Conservation (phyloP, 2,329 filamentous ascomycete species). For the Fusarium sp. region DNA sequence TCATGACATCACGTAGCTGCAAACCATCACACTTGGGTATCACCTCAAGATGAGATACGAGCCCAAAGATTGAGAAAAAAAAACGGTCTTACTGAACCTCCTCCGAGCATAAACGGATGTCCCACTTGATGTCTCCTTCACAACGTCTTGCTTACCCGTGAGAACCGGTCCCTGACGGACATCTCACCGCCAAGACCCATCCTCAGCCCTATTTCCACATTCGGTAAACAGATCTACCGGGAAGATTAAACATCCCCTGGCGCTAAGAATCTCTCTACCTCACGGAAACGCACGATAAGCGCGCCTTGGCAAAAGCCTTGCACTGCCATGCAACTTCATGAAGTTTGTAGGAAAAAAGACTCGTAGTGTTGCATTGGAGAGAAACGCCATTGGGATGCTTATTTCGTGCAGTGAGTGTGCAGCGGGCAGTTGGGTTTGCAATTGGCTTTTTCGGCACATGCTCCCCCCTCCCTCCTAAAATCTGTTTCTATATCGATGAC, state of each 20-base stretch:
- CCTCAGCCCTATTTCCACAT: slow-evolving; percentile 26
- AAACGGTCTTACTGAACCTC: neutral
- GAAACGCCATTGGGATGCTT: neutral
- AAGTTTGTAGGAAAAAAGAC: neutral
- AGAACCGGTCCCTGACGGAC: neutral
- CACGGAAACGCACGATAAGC: neutral
- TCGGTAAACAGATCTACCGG: neutral
- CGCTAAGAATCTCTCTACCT: neutral
- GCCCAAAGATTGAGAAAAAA: neutral
- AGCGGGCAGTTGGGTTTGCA: neutral
- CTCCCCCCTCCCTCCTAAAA: neutral
- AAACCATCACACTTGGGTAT: neutral
- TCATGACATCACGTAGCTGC: neutral
- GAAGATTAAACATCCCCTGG: neutral
- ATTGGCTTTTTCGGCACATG: slow-evolving; percentile 1
- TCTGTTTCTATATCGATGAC: slow-evolving; percentile 1
- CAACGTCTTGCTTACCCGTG: neutral
- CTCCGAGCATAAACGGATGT: neutral
- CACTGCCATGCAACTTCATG: neutral
- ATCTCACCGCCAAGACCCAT: neutral
- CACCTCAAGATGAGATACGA: neutral
- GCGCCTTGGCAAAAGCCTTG: neutral
- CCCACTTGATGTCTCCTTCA: neutral
- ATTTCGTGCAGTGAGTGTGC: neutral
- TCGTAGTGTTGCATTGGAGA: neutral